Base-by-base conservation (phyloP, 495 filamentous ascomycete genomes). In the Aspergillus taichungensis region DNA sequence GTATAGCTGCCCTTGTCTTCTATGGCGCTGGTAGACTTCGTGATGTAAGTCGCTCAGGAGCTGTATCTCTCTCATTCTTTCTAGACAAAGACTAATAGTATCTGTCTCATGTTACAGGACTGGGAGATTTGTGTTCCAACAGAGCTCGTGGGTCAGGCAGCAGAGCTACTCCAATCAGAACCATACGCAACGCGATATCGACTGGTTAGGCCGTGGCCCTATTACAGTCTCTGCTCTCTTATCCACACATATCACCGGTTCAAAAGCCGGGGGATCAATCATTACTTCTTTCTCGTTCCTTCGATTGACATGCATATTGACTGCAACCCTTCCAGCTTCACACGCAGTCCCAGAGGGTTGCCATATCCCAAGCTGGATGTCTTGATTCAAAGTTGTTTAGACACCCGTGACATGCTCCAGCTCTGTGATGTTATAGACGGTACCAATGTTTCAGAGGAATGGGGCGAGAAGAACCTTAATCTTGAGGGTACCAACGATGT, bases 381-480 rank as follows among this genome's bases (percentile, higher is more conserved):
- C 14, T 52, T 61, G 42, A 54, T 60, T 45, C 63, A 68, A 34
- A 68, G 64, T 40, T 59, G 53, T 45, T 47, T 68, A 45, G 64
- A 66, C 41, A 66, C 46, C 43, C 50, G 54, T 46, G 47, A 62
- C 43, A 53, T 55, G 32, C 49, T 66, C 13, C 49, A 58, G 18
- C 61, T 68, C 13, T 56, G 50, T 31, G 64, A 68, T 51, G 51
- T 63, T 35, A 58, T 68, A 40, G 63, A 68, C 50, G 63, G 63
- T 36, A 57, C 53, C 24, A 55, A 68, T 50, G 49, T 68, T 37
- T 59, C 63, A 13, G 57, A 64, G 46, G 54, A 64, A 50, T 68
- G 63, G 64, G 64, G 64, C 37, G 41, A 47, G 34, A 35, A 49
- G 34, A 51, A 68, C 37, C 55, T 68, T 32, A 41, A 63, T 12